Base-by-base conservation (phyloP, 1,284 basidiomycete species). In the Apiotrichum akiyoshidainum region DNA sequence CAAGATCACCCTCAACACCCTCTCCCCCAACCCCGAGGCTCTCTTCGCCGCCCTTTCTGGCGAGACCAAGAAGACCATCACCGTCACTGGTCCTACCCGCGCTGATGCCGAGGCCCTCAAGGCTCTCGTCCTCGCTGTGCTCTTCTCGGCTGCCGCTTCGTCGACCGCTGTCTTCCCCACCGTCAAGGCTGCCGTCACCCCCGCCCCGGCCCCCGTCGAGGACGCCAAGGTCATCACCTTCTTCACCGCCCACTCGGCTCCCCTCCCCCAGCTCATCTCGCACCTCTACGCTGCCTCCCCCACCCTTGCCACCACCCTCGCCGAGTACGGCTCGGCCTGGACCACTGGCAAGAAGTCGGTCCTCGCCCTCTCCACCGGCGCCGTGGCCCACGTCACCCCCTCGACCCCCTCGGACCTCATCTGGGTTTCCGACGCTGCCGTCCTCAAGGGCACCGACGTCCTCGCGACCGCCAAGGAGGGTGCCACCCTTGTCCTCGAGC, bases 61-160 rank as follows among this genome's bases (percentile, higher is more conserved):
- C 31, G 55, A 40, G 21, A 47, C 55, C 48, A 63, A 67, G 58
- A 70, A 72, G 60, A 70, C 67, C 16, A 64, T 77, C 46, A 63
- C 65, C 31, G 68, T 76, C 50, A 56, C 74, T 34, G 71, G 67
- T 51, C 68, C 68, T 21, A 63, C 71, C 54, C 66, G 69, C 60
- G 62, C 68, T 34, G 68, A 77, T 48, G 68, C 69, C 55, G 68
- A 75, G 45, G 71, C 73, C n/a, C 66, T 73, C 63, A 74, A 74
- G 59, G 72, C 72, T 39, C 63, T 76, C 46, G 69, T 75, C 21
- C 67, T 74, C 19, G 81, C 82, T 11, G 68, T 82, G 7, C 85
- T 85, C 67, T 79, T 76, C 69, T 68, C 74, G 5, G 72, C 77
- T 16, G 69, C 71, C 8, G 64, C 68, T 46, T 74, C 74, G 14